Conservation (phyloP, 169 alveolate species). For the Plasmodium vivax region DNA sequence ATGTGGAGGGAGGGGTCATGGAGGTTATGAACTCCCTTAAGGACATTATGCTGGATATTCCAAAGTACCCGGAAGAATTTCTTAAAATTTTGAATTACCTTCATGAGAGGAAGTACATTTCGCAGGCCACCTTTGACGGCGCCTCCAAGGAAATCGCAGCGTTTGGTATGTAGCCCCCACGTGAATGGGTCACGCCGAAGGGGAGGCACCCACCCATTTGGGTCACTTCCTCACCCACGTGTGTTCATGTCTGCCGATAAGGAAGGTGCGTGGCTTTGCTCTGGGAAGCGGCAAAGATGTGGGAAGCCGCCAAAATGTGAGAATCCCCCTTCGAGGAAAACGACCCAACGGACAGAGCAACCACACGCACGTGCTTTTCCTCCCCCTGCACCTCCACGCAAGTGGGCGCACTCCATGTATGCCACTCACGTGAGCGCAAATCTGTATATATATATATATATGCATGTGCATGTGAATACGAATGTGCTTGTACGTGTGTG, state of each 20-base stretch:
- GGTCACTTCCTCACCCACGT: background rate
- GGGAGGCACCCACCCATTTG: background rate
- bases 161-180: background rate
- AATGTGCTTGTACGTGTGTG: background rate
- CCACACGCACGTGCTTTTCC: background rate
- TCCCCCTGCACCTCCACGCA: background rate
- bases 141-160: conserved; percentile 24
- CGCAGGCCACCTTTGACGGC: conserved; percentile 16
- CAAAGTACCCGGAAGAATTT: conserved; percentile 55
- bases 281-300: background rate
- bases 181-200: background rate
- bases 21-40: conserved; percentile 39
- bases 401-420: background rate
- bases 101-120: conserved; percentile 22
- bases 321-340: background rate
- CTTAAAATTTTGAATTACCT: conserved; percentile 32
- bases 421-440: conserved; percentile 6
- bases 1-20: conserved; percentile 40
- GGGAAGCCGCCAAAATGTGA: background rate
- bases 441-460: background rate
- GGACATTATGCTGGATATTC: conserved; percentile 68
- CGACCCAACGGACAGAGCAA: background rate
- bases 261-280: background rate
- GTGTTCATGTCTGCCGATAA: background rate
- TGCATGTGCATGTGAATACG: background rate